These are phyloP conservation scores for Alopecurus myosuroides DNA, from an alignment of 176 grass and related monocot genomes.

Conservation along the genomic window DNA sequence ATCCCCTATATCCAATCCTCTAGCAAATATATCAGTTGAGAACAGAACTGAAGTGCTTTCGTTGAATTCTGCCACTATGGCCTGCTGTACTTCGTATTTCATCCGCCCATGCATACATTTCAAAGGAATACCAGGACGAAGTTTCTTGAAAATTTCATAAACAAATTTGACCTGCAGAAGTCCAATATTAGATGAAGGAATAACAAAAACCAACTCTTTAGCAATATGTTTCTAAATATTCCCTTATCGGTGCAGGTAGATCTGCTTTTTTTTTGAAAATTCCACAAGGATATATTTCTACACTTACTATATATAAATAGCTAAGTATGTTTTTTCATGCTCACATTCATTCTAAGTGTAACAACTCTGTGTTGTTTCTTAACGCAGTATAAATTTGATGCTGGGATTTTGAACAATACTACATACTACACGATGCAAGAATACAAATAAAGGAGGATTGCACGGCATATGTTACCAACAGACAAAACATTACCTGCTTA, in stretches of 20 bases:
- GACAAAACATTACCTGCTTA: slow-evolving; percentile 61
- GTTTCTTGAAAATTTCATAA: slow-evolving; percentile 83
- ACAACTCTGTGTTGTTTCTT: neutral
- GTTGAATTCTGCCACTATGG: slow-evolving; percentile 62
- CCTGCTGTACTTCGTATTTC: slow-evolving; percentile 53
- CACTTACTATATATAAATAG: neutral
- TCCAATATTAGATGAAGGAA: slow-evolving; percentile 2
- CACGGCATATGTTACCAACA: neutral
- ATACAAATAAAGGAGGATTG: neutral
- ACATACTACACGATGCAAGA: neutral
- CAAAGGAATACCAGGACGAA: slow-evolving; percentile 91
- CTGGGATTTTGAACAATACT: neutral
- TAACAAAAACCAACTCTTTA: slow-evolving; percentile 16
- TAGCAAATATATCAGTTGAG: slow-evolving; percentile 77
- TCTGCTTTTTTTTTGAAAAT: neutral
- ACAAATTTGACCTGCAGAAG: slow-evolving; percentile 88
- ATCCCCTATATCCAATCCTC: slow-evolving; percentile 81
- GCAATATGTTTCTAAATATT: neutral
- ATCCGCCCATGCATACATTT: slow-evolving; percentile 90
- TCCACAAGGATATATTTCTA: neutral
- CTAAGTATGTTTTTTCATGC: neutral
- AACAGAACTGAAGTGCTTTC: slow-evolving; percentile 82
- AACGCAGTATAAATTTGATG: neutral
- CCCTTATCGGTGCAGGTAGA: neutral
- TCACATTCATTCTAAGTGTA: neutral